Conservation (phyloP, 2,329 filamentous ascomycete genomes). For the Botrytis tulipae region DNA sequence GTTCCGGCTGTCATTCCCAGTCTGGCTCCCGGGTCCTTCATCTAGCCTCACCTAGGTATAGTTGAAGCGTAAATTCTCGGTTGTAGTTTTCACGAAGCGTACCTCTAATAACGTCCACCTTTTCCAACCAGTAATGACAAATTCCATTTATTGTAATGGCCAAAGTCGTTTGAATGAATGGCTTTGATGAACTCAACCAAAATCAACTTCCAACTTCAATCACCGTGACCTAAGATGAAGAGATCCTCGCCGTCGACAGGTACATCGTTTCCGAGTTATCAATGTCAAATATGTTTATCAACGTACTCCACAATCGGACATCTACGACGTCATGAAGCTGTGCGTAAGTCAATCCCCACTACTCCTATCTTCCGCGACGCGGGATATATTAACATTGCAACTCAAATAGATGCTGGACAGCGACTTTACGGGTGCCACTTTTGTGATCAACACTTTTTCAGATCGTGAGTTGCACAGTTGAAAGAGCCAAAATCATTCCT, state of each 20-base stretch:
- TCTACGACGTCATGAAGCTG: slow-evolving; percentile 17
- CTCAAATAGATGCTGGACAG: slow-evolving; percentile 4
- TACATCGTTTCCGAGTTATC: slow-evolving; percentile 8
- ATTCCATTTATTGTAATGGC: not conserved
- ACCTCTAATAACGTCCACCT: too few species aligned
- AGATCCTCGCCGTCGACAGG: slow-evolving; percentile 3
- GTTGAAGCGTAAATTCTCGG: not conserved
- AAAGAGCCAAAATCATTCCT: not conserved
- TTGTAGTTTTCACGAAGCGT: not conserved
- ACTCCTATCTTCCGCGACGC: not conserved
- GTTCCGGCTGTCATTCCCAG: not conserved
- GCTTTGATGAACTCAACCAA: not conserved
- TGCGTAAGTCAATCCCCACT: slow-evolving; percentile 9
- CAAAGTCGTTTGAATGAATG: not conserved
- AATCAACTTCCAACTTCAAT: not conserved
- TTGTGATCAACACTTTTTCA: slow-evolving; percentile 14
- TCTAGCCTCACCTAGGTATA: not conserved
- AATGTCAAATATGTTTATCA: slow-evolving; percentile 15
- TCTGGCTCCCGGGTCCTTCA: not conserved
- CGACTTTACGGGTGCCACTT: slow-evolving; percentile 12
- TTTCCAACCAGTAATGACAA: not conserved
- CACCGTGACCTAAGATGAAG: slow-evolving; percentile 4
- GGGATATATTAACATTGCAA: not conserved
- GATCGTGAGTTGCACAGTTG: not conserved
- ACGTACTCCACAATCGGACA: slow-evolving; percentile 18